Percentiles rank a stretch among this genome's conserved stretches.
These are phyloP conservation scores for Pilaira anomala DNA, from an alignment of 192 early-diverging fungal species.

Conservation along the genomic window DNA sequence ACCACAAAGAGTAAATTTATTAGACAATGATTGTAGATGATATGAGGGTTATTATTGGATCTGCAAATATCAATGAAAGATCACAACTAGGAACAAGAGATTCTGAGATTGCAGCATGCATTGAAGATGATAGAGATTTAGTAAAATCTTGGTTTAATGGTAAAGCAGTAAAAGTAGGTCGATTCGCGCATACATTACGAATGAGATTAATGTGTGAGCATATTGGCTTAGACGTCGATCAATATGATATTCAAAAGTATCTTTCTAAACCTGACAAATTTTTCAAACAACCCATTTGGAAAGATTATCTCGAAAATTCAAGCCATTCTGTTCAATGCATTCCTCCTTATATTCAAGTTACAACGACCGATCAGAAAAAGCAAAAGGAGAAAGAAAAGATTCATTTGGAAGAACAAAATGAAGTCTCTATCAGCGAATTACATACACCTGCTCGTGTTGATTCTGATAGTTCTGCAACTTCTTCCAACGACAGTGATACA, in stretches of 20 bases:
- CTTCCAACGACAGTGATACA: too few relatives aligned
- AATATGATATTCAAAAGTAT: constrained; percentile 4
- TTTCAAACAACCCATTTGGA: not conserved
- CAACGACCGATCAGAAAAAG: not conserved
- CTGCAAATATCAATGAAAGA: constrained; percentile 88
- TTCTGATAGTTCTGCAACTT: too few relatives aligned
- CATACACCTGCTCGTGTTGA: too few relatives aligned
- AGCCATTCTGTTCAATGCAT: not conserved
- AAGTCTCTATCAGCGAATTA: too few relatives aligned
- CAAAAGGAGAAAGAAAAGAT: too few relatives aligned
- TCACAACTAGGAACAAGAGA: constrained; percentile 79
- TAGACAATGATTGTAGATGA: constrained; percentile 82
- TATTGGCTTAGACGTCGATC: constrained; percentile 54
- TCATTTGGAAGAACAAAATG: too few relatives aligned
- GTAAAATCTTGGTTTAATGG: constrained; percentile 68
- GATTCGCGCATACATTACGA: constrained; percentile 70
- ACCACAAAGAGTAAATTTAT: not conserved
- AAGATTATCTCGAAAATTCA: not conserved
- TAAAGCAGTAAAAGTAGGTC: constrained; percentile 60
- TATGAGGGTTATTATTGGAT: constrained; percentile 74
- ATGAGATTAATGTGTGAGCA: constrained; percentile 77
- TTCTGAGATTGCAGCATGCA: constrained; percentile 76
- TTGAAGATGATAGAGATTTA: constrained; percentile 58
- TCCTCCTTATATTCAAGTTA: constrained; percentile 1
- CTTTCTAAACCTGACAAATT: not conserved